These are phyloP conservation scores for Arabidopsis arenosa DNA, from an alignment of 345 rosid species.

Conservation along the genomic window DNA sequence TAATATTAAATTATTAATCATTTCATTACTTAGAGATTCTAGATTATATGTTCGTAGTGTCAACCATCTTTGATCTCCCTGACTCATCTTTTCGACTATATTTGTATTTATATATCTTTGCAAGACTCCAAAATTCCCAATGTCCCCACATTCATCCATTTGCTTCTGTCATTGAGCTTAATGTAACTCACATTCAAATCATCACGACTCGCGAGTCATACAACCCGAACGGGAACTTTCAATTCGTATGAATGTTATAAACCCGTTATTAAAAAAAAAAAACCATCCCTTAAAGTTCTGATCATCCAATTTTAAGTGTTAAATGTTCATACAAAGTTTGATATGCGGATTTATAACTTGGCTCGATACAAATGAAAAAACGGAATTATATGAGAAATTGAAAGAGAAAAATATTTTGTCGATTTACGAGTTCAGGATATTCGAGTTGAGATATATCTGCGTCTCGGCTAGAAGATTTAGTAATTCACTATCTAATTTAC, in stretches of 20 bases:
- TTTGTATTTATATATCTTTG: constrained; percentile 1
- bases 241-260: neutral
- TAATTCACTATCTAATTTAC: neutral
- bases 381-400: neutral
- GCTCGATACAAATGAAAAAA: neutral
- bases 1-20: neutral
- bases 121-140: neutral
- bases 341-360: neutral
- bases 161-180: neutral
- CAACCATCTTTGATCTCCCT: neutral
- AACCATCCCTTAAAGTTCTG: neutral
- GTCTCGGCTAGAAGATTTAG: neutral
- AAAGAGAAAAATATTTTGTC: neutral
- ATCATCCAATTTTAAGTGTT: neutral
- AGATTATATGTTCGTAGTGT: no score
- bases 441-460: neutral
- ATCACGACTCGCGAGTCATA: neutral
- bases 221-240: neutral
- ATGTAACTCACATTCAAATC: constrained; percentile 25
- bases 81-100: neutral
- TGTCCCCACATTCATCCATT: constrained; percentile 13
- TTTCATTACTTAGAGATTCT: no score
- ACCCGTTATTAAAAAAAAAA: neutral
- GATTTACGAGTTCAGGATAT: no score
- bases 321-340: neutral